Evolutionary conservation across 257 asterid genomes (phyloP).

Genomic region (Perilla frutescens): DNA sequence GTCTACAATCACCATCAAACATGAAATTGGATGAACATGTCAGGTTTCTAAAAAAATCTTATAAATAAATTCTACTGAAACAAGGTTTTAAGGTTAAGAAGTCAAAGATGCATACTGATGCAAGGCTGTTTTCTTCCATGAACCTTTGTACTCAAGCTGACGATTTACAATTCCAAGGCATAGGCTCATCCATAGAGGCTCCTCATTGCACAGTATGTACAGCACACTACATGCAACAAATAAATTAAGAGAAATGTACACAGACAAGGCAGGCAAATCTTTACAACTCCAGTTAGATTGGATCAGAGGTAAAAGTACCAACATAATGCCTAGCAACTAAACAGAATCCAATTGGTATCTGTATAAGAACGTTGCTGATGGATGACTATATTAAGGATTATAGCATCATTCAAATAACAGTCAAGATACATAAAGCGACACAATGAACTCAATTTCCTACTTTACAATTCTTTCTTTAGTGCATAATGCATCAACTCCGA

Average conservation of each 20-base stretch:
- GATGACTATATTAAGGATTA: slow-evolving; percentile 3
- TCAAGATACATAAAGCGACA: background rate
- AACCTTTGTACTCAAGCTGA: slow-evolving; percentile 84
- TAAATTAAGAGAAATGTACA: slow-evolving; percentile 28
- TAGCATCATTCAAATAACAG: background rate
- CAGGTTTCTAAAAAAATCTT: slow-evolving; percentile 27
- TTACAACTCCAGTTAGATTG: slow-evolving; percentile 11
- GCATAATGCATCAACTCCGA: background rate
- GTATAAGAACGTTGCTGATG: slow-evolving; percentile 2
- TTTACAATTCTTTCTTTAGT: slow-evolving; percentile 5
- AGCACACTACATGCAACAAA: slow-evolving; percentile 69
- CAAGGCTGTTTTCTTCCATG: slow-evolving; percentile 96
- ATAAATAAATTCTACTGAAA: slow-evolving; percentile 21
- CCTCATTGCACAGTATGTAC: slow-evolving; percentile 94
- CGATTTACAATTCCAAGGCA: slow-evolving; percentile 74
- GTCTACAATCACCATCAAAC: slow-evolving; percentile 47
- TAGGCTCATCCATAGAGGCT: slow-evolving; percentile 90
- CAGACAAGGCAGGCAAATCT: slow-evolving; percentile 12
- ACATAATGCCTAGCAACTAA: slow-evolving; percentile 16
- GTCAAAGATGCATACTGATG: slow-evolving; percentile 68
- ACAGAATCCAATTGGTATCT: slow-evolving; percentile 2
- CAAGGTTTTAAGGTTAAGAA: slow-evolving; percentile 9
- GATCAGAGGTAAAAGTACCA: background rate
- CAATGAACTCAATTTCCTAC: slow-evolving; percentile 11
- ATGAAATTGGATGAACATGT: slow-evolving; percentile 34